These are phyloP conservation scores for Selenicereus undatus DNA, from an alignment of 148 eudicot species.

Conservation along the genomic window DNA sequence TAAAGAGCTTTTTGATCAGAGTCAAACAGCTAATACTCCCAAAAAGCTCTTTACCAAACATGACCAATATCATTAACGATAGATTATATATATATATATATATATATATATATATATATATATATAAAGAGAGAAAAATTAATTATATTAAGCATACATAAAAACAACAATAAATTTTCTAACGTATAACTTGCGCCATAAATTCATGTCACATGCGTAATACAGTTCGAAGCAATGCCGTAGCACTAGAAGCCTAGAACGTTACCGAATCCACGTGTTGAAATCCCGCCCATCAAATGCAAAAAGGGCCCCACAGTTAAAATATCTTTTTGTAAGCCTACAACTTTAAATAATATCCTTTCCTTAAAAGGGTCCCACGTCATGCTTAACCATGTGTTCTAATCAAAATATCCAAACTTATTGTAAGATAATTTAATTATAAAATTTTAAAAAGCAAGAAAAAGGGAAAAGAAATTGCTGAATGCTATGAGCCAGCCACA, in stretches of 20 bases:
- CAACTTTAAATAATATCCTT: slow-evolving; percentile 6
- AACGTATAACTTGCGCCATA: no score
- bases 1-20: no score
- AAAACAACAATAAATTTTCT: no score
- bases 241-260: neutral
- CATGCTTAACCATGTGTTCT: neutral
- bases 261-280: slow-evolving; percentile 12
- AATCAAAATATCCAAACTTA: slow-evolving; percentile 7
- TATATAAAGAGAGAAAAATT: no score
- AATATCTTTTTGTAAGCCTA: slow-evolving; percentile 15
- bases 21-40: no score
- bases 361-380: slow-evolving; percentile 7
- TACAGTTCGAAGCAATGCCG: no score
- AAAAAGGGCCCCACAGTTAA: neutral
- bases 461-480: neutral
- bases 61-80: no score
- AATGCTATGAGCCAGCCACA: slow-evolving; percentile 15
- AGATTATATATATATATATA: no score
- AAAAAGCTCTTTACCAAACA: no score
- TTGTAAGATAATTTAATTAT: neutral
- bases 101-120: no score
- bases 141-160: no score
- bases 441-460: neutral
- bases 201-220: no score
- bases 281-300: neutral